Evolutionary conservation across 371 early-diverging fungal genomes (phyloP), one percentile per base, ranked within the genome.

Genomic region (Apophysomyces trapeziformis): DNA sequence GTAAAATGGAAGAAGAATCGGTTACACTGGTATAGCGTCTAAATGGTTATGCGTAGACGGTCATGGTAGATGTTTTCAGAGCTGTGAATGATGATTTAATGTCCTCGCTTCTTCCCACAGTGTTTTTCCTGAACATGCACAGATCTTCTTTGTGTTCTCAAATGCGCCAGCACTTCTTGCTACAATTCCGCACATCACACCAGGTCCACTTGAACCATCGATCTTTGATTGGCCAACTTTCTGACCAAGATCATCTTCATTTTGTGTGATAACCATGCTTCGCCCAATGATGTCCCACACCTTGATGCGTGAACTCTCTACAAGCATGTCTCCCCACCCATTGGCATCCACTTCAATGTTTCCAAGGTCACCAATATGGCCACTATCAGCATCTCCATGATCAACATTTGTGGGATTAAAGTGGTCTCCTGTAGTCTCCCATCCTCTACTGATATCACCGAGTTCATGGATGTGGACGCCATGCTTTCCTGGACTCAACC

Each of bases 201-300:
- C 91, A n/a, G 79, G 74, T 7, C 90, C 90, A 60, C 89, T 86
- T 50, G 71, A 72, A 5, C 90, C 90, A 70, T 87, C 82, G 38
- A 64, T 68, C 50, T 77, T 78, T 36, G 78, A 76, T 44, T 64
- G 56, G 2, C 58, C 60, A 47, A 36, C 56, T 39, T 39, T 36
- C 36, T 68, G 68, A 39, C 87, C 85, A 26, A 87, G 66, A 65
- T 88, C 86, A 68, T 88, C 89, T 26, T 70, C 73, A 8, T 70
- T 68, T 41, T 77, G 75, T 7, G 83, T 79, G 5, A 95, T 72
- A 9, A 93, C 92, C 83, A 95, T 85, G 43, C 92, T 91, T 59
- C 96, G 79, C 13, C 96, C 96, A 72, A 96, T 92, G 62, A 95
- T 78, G 71, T 95, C 94, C 90, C 93, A 92, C 5, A 95, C 91